These are phyloP conservation scores for Firmiana major DNA, from an alignment of 345 rosid species.

Conservation along the genomic window DNA sequence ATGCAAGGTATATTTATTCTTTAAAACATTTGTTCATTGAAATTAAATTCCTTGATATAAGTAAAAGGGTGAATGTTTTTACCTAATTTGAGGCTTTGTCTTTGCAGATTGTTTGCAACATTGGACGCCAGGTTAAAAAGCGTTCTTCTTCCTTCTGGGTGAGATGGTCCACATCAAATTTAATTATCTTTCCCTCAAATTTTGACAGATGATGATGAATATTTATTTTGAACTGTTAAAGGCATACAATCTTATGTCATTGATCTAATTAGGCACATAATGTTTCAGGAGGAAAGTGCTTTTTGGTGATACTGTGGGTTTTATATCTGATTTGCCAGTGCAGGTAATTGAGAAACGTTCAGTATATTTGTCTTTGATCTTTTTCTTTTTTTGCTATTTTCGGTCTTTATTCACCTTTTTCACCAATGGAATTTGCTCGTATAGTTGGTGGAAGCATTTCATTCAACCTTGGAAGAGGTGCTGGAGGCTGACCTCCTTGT, in stretches of 20 bases:
- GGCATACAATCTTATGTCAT: neutral
- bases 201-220: neutral
- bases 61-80: neutral
- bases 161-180: slow-evolving; percentile 4
- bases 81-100: slow-evolving; percentile 14
- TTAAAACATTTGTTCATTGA: slow-evolving; percentile 9
- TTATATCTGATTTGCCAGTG: slow-evolving; percentile 87
- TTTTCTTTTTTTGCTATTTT: slow-evolving; percentile 1
- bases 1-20: slow-evolving; percentile 54
- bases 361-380: neutral
- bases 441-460: slow-evolving; percentile 89
- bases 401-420: neutral
- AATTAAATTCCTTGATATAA: slow-evolving; percentile 2
- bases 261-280: slow-evolving; percentile 13
- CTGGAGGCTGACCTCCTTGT: slow-evolving; percentile 90
- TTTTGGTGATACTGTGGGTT: slow-evolving; percentile 92
- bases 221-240: neutral
- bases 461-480: slow-evolving; percentile 91
- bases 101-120: slow-evolving; percentile 63
- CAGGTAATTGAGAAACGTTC: slow-evolving; percentile 50
- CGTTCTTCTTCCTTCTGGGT: slow-evolving; percentile 70
- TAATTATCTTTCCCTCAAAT: slow-evolving; percentile 1
- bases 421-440: slow-evolving; percentile 13
- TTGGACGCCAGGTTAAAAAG: slow-evolving; percentile 63
- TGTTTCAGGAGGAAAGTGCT: slow-evolving; percentile 73